Evolutionary conservation across 768 basidiomycete species (phyloP).

Genomic region (Podaxis sp.): DNA sequence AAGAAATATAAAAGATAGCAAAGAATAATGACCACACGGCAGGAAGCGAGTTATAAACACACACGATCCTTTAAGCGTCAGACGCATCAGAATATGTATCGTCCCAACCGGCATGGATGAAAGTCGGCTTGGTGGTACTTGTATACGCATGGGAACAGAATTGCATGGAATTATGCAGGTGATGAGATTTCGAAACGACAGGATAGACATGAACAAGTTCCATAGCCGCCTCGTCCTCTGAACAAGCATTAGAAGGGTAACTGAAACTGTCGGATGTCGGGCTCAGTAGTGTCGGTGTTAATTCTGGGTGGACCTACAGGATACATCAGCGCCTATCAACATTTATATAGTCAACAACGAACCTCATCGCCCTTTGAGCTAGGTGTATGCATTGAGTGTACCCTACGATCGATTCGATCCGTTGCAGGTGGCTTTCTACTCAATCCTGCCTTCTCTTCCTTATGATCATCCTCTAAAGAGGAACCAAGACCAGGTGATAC

Average conservation of each 20-base stretch:
- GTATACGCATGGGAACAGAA: conserved; percentile 7
- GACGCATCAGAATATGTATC: conserved; percentile 42
- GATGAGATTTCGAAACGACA: conserved; percentile 19
- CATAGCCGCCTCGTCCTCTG: conserved; percentile 22
- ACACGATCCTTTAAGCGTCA: conserved; percentile 21
- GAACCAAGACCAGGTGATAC: not conserved
- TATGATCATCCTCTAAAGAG: not conserved
- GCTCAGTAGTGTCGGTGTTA: not conserved
- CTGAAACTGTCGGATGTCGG: conserved; percentile 12
- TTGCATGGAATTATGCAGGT: conserved; percentile 9
- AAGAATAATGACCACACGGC: not conserved
- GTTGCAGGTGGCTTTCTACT: not conserved
- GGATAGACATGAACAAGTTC: conserved; percentile 30
- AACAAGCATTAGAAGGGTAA: conserved; percentile 21
- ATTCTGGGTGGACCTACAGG: conserved; percentile 4
- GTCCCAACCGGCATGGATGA: conserved; percentile 60
- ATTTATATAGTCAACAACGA: not conserved
- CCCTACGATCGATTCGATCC: conserved; percentile 4
- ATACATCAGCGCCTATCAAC: not conserved
- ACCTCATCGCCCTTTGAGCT: conserved; percentile 14
- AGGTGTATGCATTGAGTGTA: conserved; percentile 3
- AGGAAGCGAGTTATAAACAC: not conserved
- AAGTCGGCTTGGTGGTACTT: conserved; percentile 41
- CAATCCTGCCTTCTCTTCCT: conserved; percentile 4
- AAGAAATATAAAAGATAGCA: conserved; percentile 3